These are phyloP conservation scores for Hyaloscypha finlandica DNA, from an alignment of 495 filamentous ascomycete species.

Conservation along the genomic window DNA sequence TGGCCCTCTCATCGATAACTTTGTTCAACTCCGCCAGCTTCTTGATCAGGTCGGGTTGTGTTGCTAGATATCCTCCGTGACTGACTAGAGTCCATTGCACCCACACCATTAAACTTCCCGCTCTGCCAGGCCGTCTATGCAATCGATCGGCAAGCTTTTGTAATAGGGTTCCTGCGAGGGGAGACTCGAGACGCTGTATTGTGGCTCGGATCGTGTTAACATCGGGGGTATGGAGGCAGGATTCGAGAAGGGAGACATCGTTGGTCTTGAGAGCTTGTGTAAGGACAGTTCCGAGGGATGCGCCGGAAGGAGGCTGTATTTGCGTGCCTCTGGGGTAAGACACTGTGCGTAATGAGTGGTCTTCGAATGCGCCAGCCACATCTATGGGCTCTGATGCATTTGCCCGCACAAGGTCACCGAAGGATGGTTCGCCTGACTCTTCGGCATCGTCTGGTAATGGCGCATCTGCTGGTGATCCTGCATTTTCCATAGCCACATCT, in stretches of 20 bases:
- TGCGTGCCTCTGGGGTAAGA: conserved; percentile 24
- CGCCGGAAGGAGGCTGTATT: conserved; percentile 65
- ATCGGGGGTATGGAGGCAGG: conserved; percentile 81
- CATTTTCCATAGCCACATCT: conserved; percentile 43
- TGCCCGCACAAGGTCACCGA: conserved; percentile 82
- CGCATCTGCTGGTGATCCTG: conserved; percentile 24
- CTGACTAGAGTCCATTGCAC: conserved; percentile 94
- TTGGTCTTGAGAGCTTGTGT: conserved; percentile 91
- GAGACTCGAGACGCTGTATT: conserved; percentile 84
- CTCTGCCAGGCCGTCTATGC: conserved; percentile 82
- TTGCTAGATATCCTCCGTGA: conserved; percentile 88
- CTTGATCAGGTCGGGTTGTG: conserved; percentile 74
- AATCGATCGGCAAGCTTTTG: conserved; percentile 84
- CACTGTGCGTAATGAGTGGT: conserved; percentile 32
- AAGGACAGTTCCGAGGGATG: conserved; percentile 85
- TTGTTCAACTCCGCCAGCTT: conserved; percentile 74
- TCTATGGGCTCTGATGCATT: conserved; percentile 72
- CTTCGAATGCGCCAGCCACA: conserved; percentile 62
- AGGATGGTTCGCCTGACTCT: conserved; percentile 68
- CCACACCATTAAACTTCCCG: conserved; percentile 91
- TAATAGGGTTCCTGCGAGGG: conserved; percentile 74
- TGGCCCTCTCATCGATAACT: conserved; percentile 83
- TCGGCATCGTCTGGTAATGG: conserved; percentile 43
- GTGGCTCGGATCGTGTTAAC: conserved; percentile 76
- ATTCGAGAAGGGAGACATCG: conserved; percentile 84